phyloP scores from a whole-genome alignment of 148 eudicot species.

The Silene uniflora region DNA sequence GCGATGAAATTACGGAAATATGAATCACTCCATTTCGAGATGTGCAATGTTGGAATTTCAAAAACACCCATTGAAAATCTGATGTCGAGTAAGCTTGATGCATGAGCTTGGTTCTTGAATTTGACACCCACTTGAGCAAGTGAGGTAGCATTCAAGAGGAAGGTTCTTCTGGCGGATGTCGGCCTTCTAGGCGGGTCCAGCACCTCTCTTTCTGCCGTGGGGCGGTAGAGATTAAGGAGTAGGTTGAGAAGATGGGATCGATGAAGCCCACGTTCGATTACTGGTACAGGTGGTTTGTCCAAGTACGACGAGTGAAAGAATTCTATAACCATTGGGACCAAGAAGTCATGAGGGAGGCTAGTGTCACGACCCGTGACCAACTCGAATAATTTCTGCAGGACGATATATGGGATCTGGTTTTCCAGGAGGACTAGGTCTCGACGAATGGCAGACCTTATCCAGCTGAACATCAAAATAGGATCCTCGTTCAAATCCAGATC shows the following conservation, averaged over 20 bases:
- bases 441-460: constrained; percentile 9
- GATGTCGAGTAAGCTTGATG: constrained; percentile 8
- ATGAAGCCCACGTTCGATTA: background rate
- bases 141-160: constrained; percentile 3
- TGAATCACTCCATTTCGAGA: constrained; percentile 8
- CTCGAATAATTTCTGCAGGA: constrained; percentile 4
- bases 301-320: constrained; percentile 11
- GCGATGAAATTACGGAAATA: constrained; percentile 12
- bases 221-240: background rate
- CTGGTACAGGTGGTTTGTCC: background rate
- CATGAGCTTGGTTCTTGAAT: background rate
- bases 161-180: background rate
- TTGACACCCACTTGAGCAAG: constrained; percentile 14
- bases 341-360: constrained; percentile 11
- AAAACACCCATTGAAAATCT: background rate
- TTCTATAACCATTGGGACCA: background rate
- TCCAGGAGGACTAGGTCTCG: background rate
- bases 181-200: background rate
- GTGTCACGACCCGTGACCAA: constrained; percentile 3
- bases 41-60: constrained; percentile 14
- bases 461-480: background rate
- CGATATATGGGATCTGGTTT: background rate
- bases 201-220: background rate
- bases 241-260: constrained; percentile 8
- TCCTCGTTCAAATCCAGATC: background rate